Conservation (phyloP, 1,284 basidiomycete species). For the Singerocomus inundabilis region DNA sequence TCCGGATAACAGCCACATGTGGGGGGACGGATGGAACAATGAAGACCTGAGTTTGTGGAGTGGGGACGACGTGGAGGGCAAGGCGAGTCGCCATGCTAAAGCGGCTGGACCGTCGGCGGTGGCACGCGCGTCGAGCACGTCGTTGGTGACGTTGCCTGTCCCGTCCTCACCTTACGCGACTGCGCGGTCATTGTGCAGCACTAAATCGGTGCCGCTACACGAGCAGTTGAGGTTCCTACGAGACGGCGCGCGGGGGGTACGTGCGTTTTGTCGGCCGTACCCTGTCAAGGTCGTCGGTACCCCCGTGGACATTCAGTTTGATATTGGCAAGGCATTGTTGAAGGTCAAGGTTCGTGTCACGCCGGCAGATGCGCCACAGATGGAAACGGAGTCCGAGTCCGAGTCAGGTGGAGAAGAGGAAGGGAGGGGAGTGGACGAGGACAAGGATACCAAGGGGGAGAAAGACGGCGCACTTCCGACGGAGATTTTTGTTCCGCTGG, state of each 20-base stretch:
- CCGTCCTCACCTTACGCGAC: conserved; percentile 16
- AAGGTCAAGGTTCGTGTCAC: conserved; percentile 63
- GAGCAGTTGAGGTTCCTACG: conserved; percentile 70
- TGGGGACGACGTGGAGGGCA: conserved; percentile 50
- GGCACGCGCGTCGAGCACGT: conserved; percentile 19
- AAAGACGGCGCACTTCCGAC: conserved; percentile 50
- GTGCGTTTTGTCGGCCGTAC: conserved; percentile 82
- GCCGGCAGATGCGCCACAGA: conserved; percentile 45
- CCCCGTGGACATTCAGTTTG: conserved; percentile 69
- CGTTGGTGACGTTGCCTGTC: conserved; percentile 21
- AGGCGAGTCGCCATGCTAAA: not conserved
- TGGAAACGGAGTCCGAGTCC: not conserved
- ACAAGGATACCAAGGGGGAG: conserved; percentile 1
- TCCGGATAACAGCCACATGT: conserved; percentile 74
- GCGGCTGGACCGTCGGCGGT: conserved; percentile 6
- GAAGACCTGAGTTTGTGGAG: conserved; percentile 95
- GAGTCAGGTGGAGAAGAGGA: conserved; percentile 38
- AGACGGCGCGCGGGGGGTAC: conserved; percentile 78
- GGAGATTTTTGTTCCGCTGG: conserved; percentile 84
- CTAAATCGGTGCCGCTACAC: conserved; percentile 25
- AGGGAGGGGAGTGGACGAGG: conserved; percentile 10
- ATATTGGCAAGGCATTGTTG: conserved; percentile 70
- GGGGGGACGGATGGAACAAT: conserved; percentile 97
- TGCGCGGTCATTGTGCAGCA: not conserved
- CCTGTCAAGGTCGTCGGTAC: conserved; percentile 74